These are phyloP conservation scores for Boechera divaricarpa DNA, from an alignment of 345 rosid species.

Conservation along the genomic window DNA sequence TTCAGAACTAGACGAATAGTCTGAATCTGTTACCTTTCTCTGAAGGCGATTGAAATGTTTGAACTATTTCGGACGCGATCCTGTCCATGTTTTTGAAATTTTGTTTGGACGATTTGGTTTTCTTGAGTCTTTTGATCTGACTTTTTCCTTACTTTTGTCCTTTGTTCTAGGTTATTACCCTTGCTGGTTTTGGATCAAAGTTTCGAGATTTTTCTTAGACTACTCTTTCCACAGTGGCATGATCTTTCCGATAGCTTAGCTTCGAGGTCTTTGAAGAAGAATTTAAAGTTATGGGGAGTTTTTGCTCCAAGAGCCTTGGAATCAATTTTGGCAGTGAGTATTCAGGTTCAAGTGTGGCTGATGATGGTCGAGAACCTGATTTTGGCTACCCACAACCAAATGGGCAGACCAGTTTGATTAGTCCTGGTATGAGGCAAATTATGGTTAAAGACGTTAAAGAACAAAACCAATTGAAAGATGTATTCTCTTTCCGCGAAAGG, in stretches of 20 bases:
- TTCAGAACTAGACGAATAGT: conserved; percentile 8
- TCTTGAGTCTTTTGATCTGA: conserved; percentile 32
- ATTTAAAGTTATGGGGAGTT: conserved; percentile 52
- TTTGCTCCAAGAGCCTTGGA: conserved; percentile 54
- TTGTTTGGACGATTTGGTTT: conserved; percentile 5
- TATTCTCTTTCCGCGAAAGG: conserved; percentile 38
- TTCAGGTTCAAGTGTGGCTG: conserved; percentile 48
- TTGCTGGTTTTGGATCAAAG: conserved; percentile 29
- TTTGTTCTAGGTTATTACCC: conserved; percentile 28
- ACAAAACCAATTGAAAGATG: conserved; percentile 47
- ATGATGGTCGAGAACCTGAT: conserved; percentile 47
- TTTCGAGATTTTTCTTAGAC: conserved; percentile 13
- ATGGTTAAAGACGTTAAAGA: conserved; percentile 46
- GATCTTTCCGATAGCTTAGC: conserved; percentile 25
- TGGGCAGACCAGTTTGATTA: conserved; percentile 33
- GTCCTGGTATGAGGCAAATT: conserved; percentile 36
- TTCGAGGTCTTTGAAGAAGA: conserved; percentile 34
- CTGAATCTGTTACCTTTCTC: conserved; percentile 26
- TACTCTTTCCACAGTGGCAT: conserved; percentile 19
- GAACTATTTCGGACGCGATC: conserved; percentile 30
- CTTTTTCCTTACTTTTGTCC: conserved; percentile 19
- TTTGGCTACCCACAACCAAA: conserved; percentile 33
- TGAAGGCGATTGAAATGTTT: conserved; percentile 30
- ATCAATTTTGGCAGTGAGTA: conserved; percentile 45
- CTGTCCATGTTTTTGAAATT: neutral